These are phyloP conservation scores for Haematococcus lacustris DNA, from an alignment of 139 green algal genomes.

Conservation along the genomic window DNA sequence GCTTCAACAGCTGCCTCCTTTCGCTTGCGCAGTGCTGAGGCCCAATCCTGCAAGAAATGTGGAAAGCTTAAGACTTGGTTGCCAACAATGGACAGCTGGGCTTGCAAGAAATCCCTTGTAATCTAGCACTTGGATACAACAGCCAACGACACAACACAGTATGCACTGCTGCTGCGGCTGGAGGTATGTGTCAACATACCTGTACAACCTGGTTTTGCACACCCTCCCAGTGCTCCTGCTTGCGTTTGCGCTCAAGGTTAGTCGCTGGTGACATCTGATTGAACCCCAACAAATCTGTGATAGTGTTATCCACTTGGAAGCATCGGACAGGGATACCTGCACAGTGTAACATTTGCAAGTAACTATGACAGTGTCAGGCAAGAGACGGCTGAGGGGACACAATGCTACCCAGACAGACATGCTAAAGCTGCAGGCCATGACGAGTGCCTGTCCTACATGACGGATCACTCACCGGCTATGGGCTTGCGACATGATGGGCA, in stretches of 20 bases:
- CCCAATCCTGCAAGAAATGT: not conserved
- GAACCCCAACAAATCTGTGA: conserved; percentile 21
- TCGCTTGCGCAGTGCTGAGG: conserved; percentile 6
- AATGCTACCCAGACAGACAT: too few species aligned
- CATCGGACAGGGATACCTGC: conserved; percentile 36
- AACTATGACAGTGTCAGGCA: too few species aligned
- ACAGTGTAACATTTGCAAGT: too few species aligned
- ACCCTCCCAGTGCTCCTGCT: conserved; percentile 22
- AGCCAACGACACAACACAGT: too few species aligned
- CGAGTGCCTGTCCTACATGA: not conserved
- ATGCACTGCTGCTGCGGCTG: not conserved
- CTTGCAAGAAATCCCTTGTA: not conserved
- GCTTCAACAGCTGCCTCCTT: not conserved
- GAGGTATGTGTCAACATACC: not conserved
- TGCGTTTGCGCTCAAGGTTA: conserved; percentile 27
- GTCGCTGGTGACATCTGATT: conserved; percentile 20
- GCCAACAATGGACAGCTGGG: not conserved
- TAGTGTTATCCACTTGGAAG: conserved; percentile 31
- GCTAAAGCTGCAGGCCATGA: not conserved
- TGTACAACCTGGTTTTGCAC: conserved; percentile 9
- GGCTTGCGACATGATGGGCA: conserved; percentile 35
- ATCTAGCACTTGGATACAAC: not conserved
- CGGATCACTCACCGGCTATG: conserved; percentile 14
- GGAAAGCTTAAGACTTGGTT: not conserved
- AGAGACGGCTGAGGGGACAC: too few species aligned